Evolutionary conservation across 768 basidiomycete genomes (phyloP).

Genomic region (Serendipita indica): DNA sequence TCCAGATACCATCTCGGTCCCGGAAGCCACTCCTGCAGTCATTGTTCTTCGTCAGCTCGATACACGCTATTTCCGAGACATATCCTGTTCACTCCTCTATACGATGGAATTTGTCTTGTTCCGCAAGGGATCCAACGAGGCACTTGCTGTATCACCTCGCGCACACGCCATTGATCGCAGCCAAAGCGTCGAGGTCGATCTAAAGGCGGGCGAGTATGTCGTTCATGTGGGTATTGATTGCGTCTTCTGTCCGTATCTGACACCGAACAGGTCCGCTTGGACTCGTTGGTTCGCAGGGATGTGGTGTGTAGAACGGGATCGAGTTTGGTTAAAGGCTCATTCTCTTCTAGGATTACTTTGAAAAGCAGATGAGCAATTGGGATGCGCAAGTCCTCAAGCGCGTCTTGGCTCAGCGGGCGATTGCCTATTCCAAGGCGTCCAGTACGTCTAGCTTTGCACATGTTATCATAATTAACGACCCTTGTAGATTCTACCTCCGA

Average conservation of each 20-base stretch:
- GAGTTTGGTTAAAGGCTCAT: not conserved
- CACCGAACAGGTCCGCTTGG: too few species aligned
- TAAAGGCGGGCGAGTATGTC: conserved; percentile 22
- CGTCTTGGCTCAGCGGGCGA: not conserved
- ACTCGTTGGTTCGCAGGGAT: too few species aligned
- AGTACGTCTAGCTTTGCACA: not conserved
- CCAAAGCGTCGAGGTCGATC: conserved; percentile 16
- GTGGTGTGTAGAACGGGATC: too few species aligned
- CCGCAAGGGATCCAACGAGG: conserved; percentile 30
- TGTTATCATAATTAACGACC: too few species aligned
- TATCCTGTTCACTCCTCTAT: conserved; percentile 32
- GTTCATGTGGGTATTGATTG: conserved; percentile 23
- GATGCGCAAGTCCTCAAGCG: not conserved
- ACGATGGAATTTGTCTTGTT: conserved; percentile 37
- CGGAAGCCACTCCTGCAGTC: conserved; percentile 28
- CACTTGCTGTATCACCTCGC: conserved; percentile 15
- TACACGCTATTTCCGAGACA: conserved; percentile 33
- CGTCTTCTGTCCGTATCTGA: too few species aligned
- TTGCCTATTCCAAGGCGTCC: not conserved
- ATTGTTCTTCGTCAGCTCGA: conserved; percentile 41
- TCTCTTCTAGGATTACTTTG: not conserved
- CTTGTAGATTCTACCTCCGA: not conserved
- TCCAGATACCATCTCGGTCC: conserved; percentile 34
- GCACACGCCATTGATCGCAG: conserved; percentile 18
- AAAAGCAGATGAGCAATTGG: not conserved